Base-by-base conservation (phyloP, 1,139 yeast species). In the Zygosaccharomyces sapae region DNA sequence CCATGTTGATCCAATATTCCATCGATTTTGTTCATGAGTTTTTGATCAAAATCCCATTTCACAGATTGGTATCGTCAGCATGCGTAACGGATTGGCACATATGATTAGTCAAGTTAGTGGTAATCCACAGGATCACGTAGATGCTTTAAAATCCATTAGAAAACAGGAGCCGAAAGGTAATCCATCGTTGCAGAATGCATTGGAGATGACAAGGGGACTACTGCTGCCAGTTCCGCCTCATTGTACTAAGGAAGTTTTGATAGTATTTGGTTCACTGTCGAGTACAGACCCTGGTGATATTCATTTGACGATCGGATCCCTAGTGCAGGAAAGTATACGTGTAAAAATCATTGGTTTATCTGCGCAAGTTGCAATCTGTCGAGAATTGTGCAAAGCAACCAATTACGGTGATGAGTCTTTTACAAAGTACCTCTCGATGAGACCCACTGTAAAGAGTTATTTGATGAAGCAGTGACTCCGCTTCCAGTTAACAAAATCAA, bases 261-360 rank as follows among this genome's bases (percentile, higher is more conserved):
- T 92, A 0, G 75, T 92, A 1, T 90, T 86, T 67, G 98, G 98
- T 0, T 92, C 97, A 0, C 72, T 92, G 35, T 82, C 92, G 56
- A 84, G 96, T 1, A 80, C 90, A 24, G 98, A 92, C 64, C 98
- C 98, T 0, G 96, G 97, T 8, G 95, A 92, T 64, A 88, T 92
- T 41, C 95, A 88, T 65, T 80, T 81, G 56, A 90, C 97, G 0
- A 83, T 90, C 25, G 75, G 76, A 43, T 76, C 80, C 10, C 70
- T 92, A 20, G 89, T 84, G 1, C 74, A 77, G 44, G 96, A 87
- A 58, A 79, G 81, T 43, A 80, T 92, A 38, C 77, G 90, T 51
- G 96, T 88, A 6, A 80, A 88, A 48, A 86, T 92, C n/a, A 86
- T 92, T 50, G 98, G 98, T 0, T 73, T 92, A 16, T 86, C 96